These are phyloP conservation scores for Poronia punctata DNA, from an alignment of 495 filamentous ascomycete species.

Conservation along the genomic window DNA sequence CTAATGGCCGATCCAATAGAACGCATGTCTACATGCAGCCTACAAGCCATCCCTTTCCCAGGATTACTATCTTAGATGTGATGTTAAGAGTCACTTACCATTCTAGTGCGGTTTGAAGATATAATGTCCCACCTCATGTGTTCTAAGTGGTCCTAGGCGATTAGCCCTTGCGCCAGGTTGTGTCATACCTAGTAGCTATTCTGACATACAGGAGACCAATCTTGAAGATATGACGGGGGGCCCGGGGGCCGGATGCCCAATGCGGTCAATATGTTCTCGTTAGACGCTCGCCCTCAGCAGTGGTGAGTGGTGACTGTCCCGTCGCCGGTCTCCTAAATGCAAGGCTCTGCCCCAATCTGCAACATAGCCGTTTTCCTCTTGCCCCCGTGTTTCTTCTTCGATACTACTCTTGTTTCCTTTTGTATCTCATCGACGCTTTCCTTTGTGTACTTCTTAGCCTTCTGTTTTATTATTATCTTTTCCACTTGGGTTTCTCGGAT, in stretches of 20 bases:
- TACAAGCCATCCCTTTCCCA: too few species aligned
- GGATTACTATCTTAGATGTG: too few species aligned
- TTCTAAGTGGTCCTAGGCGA: constrained; percentile 8
- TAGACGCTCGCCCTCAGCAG: constrained; percentile 1
- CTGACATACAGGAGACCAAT: constrained; percentile 5
- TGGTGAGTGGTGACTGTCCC: not conserved
- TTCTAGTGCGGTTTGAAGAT: too few species aligned
- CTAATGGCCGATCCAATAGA: too few species aligned
- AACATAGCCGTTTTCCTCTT: constrained; percentile 2
- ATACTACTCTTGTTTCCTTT: constrained; percentile 11
- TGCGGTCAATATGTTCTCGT: constrained; percentile 3
- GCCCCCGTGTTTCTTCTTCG: constrained; percentile 5
- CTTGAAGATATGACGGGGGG: constrained; percentile 5
- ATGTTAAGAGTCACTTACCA: too few species aligned
- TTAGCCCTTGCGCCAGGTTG: not conserved
- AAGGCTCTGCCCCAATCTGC: constrained; percentile 7
- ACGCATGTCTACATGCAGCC: too few species aligned
- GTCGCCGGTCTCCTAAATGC: constrained; percentile 10
- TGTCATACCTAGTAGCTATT: not conserved
- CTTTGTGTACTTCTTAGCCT: constrained; percentile 19
- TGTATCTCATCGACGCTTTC: constrained; percentile 13
- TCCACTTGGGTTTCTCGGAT: too few species aligned
- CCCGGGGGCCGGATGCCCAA: not conserved
- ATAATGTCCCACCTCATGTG: too few species aligned
- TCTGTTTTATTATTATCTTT: constrained; percentile 7